Evolutionary conservation across 306 rosid genomes (phyloP), one percentile per base, ranked within the genome.

Genomic region (Mucuna pruriens): DNA sequence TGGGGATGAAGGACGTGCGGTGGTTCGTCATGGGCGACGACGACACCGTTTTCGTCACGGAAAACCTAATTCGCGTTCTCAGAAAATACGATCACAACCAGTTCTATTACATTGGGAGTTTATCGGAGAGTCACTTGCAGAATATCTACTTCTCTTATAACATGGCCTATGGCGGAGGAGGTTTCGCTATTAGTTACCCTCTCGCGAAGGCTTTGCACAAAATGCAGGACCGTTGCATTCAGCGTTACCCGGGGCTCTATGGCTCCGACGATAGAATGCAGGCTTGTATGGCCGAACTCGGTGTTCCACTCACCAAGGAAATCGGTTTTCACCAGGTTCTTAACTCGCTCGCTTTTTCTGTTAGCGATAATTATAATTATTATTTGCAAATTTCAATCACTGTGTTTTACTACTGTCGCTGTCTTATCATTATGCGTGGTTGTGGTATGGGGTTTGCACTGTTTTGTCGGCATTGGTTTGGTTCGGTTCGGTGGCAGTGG

Each of bases 21-120:
- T 96, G 99, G 99, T 93, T 96, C 77, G 98, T 96, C 12, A 96
- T 96, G 99, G 98, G 99, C 0, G 99, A 96, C 77, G 99, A 96
- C 72, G 99, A 96, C 88, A 96, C 99, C 57, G 95, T 96, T 61
- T 96, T 96, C 73, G 86, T 96, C 1, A 90, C 95, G 25, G 97
- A 96, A 6, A 96, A 96, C 58, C 85, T 96, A 2, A 19, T 96
- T 0, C 70, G 98, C 61, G 76, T 93, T 29, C 65, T 96, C 8
- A 81, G 92, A 5, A 92, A 92, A 25, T 96, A 96, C 77, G 97
- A 96, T 44, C 99, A 96, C 63, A 90, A 84, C n/a, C 90, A 93
- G 57, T 90, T 62, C 73, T 94, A 93, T 61, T 96, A 96, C 86
- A 93, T 96, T 31, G 99, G 99, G 9, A 92, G 97, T 64, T 84